Evolutionary conservation across 164 flowering plant species (phyloP).

Genomic region (Saururus chinensis): DNA sequence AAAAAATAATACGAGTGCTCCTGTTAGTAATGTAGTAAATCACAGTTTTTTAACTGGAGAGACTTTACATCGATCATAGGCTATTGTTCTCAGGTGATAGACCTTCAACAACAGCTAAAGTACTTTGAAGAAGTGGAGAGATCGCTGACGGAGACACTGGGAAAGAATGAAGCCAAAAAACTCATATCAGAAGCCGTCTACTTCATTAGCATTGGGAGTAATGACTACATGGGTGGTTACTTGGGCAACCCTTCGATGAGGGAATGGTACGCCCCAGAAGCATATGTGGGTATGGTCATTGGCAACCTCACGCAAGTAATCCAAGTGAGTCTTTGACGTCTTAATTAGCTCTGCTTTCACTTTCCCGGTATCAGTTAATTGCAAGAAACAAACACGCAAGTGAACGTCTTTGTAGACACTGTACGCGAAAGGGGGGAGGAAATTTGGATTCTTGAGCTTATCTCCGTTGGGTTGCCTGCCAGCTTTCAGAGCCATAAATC

Average conservation of each 20-base stretch:
- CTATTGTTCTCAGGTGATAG: conserved; percentile 37
- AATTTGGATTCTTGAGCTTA: conserved; percentile 44
- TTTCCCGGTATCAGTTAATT: not conserved
- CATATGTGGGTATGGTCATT: conserved; percentile 36
- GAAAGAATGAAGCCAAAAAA: conserved; percentile 22
- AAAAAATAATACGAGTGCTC: no score
- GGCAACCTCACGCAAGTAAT: conserved; percentile 43
- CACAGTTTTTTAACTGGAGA: no score
- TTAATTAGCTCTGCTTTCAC: not conserved
- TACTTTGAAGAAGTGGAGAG: conserved; percentile 34
- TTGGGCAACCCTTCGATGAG: conserved; percentile 32
- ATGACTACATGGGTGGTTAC: conserved; percentile 50
- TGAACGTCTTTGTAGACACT: conserved; percentile 18
- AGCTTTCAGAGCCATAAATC: conserved; percentile 34
- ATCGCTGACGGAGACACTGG: conserved; percentile 23
- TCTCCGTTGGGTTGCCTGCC: conserved; percentile 51
- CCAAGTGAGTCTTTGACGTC: conserved; percentile 20
- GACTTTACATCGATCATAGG: no score
- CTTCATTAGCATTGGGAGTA: conserved; percentile 51
- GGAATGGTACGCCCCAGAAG: conserved; percentile 19
- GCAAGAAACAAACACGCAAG: no score
- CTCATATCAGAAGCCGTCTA: conserved; percentile 43
- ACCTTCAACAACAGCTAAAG: conserved; percentile 37
- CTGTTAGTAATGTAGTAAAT: no score
- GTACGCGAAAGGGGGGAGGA: conserved; percentile 45